Conservation (phyloP, 2,329 filamentous ascomycete species). For the Exophiala oligosperma region DNA sequence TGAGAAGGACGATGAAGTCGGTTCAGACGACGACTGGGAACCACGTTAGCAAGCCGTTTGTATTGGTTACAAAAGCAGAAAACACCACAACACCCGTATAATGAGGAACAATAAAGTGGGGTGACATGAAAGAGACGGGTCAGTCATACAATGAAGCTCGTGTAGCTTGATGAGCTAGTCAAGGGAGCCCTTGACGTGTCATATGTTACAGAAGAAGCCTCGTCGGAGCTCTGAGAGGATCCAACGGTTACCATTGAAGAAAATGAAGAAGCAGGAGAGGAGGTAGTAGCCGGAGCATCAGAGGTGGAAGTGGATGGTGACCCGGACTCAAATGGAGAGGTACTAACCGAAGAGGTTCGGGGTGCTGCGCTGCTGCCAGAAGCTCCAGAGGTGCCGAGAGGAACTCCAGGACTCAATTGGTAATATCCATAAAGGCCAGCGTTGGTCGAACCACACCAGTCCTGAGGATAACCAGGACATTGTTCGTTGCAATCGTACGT, state of each 20-base stretch:
- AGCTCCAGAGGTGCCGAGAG: conserved; percentile 26
- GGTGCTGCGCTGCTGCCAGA: conserved; percentile 23
- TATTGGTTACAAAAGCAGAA: neutral
- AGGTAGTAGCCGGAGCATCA: conserved; percentile 9
- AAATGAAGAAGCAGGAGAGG: conserved; percentile 14
- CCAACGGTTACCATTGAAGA: conserved; percentile 25
- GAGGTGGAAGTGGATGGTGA: conserved; percentile 14
- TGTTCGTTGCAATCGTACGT: conserved; percentile 38
- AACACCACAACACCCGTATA: neutral
- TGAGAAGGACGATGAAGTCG: neutral
- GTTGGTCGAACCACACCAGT: conserved; percentile 44
- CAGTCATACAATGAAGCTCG: conserved; percentile 24
- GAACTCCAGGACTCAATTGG: conserved; percentile 30
- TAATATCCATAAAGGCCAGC: conserved; percentile 47
- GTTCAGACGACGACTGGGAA: neutral
- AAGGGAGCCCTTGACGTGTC: conserved; percentile 14
- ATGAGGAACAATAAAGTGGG: neutral
- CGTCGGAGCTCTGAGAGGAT: conserved; percentile 26
- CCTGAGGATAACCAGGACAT: conserved; percentile 50
- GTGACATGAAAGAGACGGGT: conserved; percentile 10
- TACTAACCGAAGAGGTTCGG: conserved; percentile 33
- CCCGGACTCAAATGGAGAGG: conserved; percentile 15
- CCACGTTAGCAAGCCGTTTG: conserved; percentile 1
- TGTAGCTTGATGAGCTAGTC: conserved; percentile 17
- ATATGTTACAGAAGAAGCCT: conserved; percentile 20